phyloP scores from a whole-genome alignment of 805 yeast species.

The Kodamaea jinghongensis region DNA sequence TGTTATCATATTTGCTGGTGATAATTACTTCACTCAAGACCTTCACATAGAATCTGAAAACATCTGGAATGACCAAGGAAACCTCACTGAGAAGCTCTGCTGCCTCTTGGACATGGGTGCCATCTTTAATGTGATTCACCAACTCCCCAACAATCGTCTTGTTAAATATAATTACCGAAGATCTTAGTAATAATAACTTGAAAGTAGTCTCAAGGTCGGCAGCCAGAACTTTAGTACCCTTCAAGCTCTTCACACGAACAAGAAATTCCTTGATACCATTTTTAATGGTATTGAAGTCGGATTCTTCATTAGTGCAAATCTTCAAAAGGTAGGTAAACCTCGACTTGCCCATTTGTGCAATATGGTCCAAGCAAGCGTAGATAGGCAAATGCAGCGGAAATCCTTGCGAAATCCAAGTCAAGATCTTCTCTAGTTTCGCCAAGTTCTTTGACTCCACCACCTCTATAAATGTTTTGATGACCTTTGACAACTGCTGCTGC shows the following conservation, averaged over 20 bases:
- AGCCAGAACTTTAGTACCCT: conserved; percentile 42
- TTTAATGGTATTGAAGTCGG: conserved; percentile 57
- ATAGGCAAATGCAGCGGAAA: conserved; percentile 51
- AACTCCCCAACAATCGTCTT: conserved; percentile 58
- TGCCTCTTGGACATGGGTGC: no score
- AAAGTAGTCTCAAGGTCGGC: conserved; percentile 52
- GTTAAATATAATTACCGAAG: conserved; percentile 62
- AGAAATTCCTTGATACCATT: conserved; percentile 65
- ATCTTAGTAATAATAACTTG: conserved; percentile 57
- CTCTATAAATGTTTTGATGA: conserved; percentile 47
- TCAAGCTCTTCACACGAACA: conserved; percentile 51
- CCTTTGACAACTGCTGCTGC: conserved; percentile 59
- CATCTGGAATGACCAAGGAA: conserved; percentile 58
- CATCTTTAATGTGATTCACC: conserved; percentile 25
- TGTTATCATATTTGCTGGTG: conserved; percentile 15
- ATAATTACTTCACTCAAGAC: conserved; percentile 43
- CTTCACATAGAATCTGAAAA: conserved; percentile 57
- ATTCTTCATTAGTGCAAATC: conserved; percentile 52
- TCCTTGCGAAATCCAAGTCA: conserved; percentile 58
- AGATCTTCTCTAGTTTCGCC: conserved; percentile 49
- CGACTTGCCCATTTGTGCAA: conserved; percentile 55
- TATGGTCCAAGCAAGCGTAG: conserved; percentile 48
- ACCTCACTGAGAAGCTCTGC: conserved; percentile 27
- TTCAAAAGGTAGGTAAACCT: conserved; percentile 57
- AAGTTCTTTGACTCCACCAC: conserved; percentile 39